A percentile compares a stretch with the other conserved stretches of the same genome.
phyloP scores from a whole-genome alignment of 2,329 filamentous ascomycete species.

The Fusarium transvaalense region DNA sequence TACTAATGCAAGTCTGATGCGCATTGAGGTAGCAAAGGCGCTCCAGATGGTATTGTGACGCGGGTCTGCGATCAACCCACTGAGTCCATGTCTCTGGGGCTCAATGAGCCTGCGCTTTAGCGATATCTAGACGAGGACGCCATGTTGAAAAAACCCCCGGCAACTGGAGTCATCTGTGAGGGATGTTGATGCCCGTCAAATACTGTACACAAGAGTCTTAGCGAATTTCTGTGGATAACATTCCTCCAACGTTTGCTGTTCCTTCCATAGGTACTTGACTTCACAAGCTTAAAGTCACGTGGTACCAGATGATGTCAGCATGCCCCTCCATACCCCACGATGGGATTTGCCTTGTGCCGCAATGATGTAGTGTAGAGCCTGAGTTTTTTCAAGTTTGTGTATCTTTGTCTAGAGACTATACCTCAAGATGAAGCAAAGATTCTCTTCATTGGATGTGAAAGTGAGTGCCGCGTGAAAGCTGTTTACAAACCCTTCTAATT shows the following conservation, averaged over 20 bases:
- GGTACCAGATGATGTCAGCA: slow-evolving; percentile 34
- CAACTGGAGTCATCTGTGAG: neutral
- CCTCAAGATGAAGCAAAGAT: slow-evolving; percentile 78
- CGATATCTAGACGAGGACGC: slow-evolving; percentile 6
- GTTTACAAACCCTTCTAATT: slow-evolving; percentile 13
- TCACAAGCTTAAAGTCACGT: slow-evolving; percentile 25
- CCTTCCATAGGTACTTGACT: neutral
- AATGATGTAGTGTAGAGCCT: slow-evolving; percentile 33
- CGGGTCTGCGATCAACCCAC: neutral
- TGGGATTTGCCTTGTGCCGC: slow-evolving; percentile 6
- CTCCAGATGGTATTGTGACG: neutral
- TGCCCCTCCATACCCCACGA: slow-evolving; percentile 40
- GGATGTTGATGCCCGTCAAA: neutral
- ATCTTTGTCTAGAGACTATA: slow-evolving; percentile 8
- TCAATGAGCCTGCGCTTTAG: slow-evolving; percentile 5
- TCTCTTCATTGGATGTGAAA: slow-evolving; percentile 83
- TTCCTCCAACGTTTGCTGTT: neutral
- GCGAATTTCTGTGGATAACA: neutral
- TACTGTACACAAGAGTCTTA: neutral
- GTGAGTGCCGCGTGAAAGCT: slow-evolving; percentile 52
- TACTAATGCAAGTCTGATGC: slow-evolving; percentile 36
- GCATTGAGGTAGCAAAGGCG: slow-evolving; percentile 3
- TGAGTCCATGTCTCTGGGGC: slow-evolving; percentile 6
- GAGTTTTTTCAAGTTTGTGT: slow-evolving; percentile 29
- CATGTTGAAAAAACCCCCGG: neutral